phyloP scores from a whole-genome alignment of 148 eudicot genomes.

The Spergularia bocconei region DNA sequence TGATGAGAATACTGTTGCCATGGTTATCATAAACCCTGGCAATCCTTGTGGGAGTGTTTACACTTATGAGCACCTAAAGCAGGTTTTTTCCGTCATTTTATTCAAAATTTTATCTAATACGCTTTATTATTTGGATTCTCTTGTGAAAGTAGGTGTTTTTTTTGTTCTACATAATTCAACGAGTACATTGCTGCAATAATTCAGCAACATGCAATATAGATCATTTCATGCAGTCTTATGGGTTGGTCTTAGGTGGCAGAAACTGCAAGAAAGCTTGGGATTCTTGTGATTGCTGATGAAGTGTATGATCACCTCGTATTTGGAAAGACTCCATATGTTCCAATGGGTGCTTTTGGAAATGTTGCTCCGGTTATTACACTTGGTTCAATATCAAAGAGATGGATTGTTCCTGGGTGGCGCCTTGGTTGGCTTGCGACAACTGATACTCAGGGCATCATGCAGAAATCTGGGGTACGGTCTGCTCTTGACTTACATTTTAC shows the following conservation, averaged over 20 bases:
- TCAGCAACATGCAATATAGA: no score
- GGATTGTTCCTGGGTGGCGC: constrained; percentile 91
- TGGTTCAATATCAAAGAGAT: constrained; percentile 76
- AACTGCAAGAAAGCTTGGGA: constrained; percentile 70
- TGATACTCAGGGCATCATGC: constrained; percentile 56
- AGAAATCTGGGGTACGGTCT: constrained; percentile 50
- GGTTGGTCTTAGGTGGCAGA: constrained; percentile 50
- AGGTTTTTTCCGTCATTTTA: constrained; percentile 34
- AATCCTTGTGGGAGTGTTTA: constrained; percentile 85
- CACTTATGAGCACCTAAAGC: constrained; percentile 44
- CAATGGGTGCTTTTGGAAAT: constrained; percentile 65
- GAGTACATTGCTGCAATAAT: no score
- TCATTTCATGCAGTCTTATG: background rate
- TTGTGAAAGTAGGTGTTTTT: background rate
- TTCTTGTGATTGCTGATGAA: constrained; percentile 75
- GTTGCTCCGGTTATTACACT: constrained; percentile 62
- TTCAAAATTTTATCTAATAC: no score
- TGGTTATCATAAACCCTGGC: constrained; percentile 73
- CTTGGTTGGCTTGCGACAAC: constrained; percentile 69
- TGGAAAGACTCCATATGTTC: constrained; percentile 66
- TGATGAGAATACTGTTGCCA: constrained; percentile 79
- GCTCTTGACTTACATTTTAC: background rate
- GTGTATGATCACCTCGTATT: constrained; percentile 56
- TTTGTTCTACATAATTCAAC: no score
- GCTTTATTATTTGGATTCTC: no score